Percentiles rank a stretch among this genome's conserved stretches.
Evolutionary conservation across 2,329 filamentous ascomycete genomes (phyloP).

Genomic region (Ophiostoma sp.): DNA sequence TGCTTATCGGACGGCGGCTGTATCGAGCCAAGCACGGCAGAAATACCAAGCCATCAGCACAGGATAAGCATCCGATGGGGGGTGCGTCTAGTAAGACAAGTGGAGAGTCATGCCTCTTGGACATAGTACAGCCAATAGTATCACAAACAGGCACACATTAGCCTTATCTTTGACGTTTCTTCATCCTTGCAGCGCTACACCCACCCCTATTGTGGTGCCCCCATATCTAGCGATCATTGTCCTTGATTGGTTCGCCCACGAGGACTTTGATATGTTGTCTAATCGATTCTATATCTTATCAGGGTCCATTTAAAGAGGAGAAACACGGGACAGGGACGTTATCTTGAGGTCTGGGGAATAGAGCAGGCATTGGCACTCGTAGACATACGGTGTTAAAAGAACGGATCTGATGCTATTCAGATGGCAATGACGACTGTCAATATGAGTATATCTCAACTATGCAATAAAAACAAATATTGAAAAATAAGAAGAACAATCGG

Average conservation of each 20-base stretch:
- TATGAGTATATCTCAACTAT: not conserved
- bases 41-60: not conserved
- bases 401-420: no score
- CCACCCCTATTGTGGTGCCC: not conserved
- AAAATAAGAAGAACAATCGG: not conserved
- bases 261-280: slow-evolving; percentile 11
- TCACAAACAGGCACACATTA: not conserved
- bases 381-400: no score
- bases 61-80: not conserved
- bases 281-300: slow-evolving; percentile 9
- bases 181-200: not conserved
- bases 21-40: not conserved
- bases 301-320: slow-evolving; percentile 13
- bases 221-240: not conserved
- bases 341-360: slow-evolving; percentile 1
- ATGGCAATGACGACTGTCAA: not conserved
- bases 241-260: slow-evolving; percentile 7
- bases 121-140: not conserved
- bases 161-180: slow-evolving; percentile 15
- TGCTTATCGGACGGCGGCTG: not conserved
- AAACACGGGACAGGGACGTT: not conserved
- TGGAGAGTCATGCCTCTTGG: not conserved
- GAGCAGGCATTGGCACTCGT: not conserved
- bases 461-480: not conserved
- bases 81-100: not conserved